A percentile compares a stretch with the other conserved stretches of the same genome.
Evolutionary conservation across 2,329 filamentous ascomycete species (phyloP).

Genomic region (Diaporthe humulicola): DNA sequence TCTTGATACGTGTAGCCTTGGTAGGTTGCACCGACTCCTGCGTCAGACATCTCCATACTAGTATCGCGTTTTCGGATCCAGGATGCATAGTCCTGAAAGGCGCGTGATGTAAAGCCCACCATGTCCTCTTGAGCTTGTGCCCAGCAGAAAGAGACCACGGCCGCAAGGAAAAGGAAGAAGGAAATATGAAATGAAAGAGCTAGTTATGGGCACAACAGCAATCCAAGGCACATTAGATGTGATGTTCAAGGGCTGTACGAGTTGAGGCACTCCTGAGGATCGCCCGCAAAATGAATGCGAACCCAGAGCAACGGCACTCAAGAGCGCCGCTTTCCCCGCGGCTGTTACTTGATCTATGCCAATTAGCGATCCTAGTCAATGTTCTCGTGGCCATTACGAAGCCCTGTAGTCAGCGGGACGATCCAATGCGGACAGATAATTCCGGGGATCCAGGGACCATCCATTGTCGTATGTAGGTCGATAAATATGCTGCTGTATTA

Average conservation of each 20-base stretch:
- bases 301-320: neutral
- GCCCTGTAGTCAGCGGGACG: neutral
- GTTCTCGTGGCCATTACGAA: neutral
- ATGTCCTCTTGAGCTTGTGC: neutral
- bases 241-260: neutral
- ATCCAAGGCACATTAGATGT: neutral
- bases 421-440: neutral
- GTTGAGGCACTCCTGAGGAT: neutral
- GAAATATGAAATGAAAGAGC: neutral
- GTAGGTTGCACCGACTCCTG: neutral
- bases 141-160: neutral
- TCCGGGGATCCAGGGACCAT: neutral
- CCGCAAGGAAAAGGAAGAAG: neutral
- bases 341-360: neutral
- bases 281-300: neutral
- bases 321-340: neutral
- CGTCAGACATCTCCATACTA: neutral
- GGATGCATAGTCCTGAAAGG: neutral
- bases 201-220: neutral
- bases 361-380: neutral
- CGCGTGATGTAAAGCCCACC: neutral
- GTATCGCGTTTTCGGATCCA: neutral
- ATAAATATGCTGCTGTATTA: no score
- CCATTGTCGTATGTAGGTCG: neutral
- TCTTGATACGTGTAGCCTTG: neutral